phyloP scores from a whole-genome alignment of 345 rosid species.

The Nephelium lappaceum region DNA sequence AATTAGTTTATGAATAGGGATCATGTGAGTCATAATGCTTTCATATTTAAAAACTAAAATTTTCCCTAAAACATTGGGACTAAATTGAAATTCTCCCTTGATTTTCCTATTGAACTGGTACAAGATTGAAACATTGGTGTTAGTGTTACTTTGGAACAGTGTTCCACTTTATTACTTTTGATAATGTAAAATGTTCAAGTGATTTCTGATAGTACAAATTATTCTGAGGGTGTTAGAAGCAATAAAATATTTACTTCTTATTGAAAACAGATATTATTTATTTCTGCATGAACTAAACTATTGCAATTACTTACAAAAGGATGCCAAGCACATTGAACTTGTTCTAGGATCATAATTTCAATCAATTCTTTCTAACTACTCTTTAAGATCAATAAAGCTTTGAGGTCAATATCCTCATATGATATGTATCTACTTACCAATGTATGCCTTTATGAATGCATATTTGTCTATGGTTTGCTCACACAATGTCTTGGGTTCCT shows the following conservation, averaged over 20 bases:
- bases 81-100: too few species aligned
- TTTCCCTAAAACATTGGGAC: too few species aligned
- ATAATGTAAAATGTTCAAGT: too few species aligned
- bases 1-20: too few species aligned
- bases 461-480: neutral
- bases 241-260: neutral
- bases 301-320: neutral
- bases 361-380: neutral
- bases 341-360: neutral
- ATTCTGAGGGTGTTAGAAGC: neutral
- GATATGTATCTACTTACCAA: neutral
- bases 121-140: too few species aligned
- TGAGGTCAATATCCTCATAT: neutral
- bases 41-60: too few species aligned
- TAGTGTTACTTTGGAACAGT: neutral
- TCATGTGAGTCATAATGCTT: too few species aligned
- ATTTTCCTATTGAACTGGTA: too few species aligned
- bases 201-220: neutral
- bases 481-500: too few species aligned
- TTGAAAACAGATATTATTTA: neutral
- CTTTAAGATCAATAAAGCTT: neutral
- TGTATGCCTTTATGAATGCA: neutral
- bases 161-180: neutral
- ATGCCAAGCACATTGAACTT: neutral
- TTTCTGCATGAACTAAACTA: neutral